Percentiles rank a stretch among this genome's conserved stretches.
phyloP scores from a whole-genome alignment of 768 basidiomycete genomes.

The Boletus tomentosulus region DNA sequence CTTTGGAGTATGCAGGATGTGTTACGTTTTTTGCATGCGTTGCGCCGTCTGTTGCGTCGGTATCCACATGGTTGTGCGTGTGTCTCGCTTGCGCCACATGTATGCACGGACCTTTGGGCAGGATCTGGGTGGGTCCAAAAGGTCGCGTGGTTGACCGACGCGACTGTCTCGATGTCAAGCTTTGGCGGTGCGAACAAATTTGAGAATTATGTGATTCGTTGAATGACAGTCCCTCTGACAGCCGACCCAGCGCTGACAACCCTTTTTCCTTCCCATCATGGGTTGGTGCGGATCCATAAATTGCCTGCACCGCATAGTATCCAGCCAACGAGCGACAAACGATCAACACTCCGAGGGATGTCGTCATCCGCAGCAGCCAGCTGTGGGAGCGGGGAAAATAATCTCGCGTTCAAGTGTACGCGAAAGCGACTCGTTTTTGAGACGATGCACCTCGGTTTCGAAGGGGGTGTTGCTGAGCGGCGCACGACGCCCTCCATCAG shows the following conservation, averaged over 20 bases:
- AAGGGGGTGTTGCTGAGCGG: constrained; percentile 79
- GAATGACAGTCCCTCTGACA: constrained; percentile 32
- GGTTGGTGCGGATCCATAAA: constrained; percentile 71
- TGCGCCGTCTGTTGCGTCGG: constrained; percentile 57
- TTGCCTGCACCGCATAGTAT: constrained; percentile 74
- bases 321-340: constrained; percentile 74
- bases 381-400: constrained; percentile 86
- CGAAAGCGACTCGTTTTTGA: constrained; percentile 85
- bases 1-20: constrained; percentile 47
- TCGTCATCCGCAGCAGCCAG: constrained; percentile 47
- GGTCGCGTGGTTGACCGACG: constrained; percentile 77
- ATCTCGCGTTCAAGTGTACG: constrained; percentile 91
- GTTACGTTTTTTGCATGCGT: constrained; percentile 63
- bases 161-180: constrained; percentile 65
- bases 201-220: background rate
- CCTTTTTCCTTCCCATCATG: constrained; percentile 82
- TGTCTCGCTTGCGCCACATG: constrained; percentile 59
- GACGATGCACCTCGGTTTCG: constrained; percentile 83
- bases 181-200: constrained; percentile 62
- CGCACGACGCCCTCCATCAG: constrained; percentile 50
- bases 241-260: constrained; percentile 72
- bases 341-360: constrained; percentile 80
- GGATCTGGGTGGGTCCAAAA: constrained; percentile 72
- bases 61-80: constrained; percentile 62
- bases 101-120: constrained; percentile 55